Conservation (phyloP, 2,329 filamentous ascomycete species). For the Colletotrichum eremochloae region DNA sequence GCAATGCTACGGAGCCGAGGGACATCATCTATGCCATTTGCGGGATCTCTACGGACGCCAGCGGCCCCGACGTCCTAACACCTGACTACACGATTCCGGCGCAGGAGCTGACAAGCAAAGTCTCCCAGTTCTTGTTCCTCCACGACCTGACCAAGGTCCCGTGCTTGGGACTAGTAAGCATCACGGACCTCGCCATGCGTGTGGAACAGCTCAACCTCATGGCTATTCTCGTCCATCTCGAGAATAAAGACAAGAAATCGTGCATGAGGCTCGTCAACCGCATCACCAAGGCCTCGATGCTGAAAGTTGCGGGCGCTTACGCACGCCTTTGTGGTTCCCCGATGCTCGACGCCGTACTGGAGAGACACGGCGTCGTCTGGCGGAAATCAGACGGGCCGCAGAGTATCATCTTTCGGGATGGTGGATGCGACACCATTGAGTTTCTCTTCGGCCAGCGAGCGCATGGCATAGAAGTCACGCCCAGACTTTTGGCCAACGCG, state of each 20-base stretch:
- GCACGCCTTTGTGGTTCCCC: not conserved
- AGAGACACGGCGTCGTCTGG: not conserved
- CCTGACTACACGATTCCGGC: not conserved
- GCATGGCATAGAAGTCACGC: accelerated
- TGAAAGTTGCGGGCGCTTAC: not conserved
- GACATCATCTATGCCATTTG: slow-evolving; percentile 23
- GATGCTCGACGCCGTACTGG: not conserved
- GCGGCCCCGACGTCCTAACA: not conserved
- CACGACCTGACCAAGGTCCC: not conserved
- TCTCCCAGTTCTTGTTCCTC: not conserved
- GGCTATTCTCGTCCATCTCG: not conserved
- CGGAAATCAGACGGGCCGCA: not conserved
- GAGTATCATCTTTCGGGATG: not conserved
- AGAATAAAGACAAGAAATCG: not conserved
- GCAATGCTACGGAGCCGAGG: slow-evolving; percentile 1
- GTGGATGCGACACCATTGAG: not conserved
- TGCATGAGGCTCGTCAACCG: not conserved
- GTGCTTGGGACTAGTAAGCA: not conserved
- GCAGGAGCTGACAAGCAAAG: not conserved
- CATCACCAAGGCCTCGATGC: not conserved
- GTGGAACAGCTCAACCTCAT: not conserved
- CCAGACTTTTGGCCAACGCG: not conserved
- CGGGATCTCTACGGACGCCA: slow-evolving; percentile 15
- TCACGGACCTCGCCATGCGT: not conserved
- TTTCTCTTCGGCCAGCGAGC: not conserved